Conservation (phyloP, 116 monocot genomes). For the Phalaenopsis hybrid region DNA sequence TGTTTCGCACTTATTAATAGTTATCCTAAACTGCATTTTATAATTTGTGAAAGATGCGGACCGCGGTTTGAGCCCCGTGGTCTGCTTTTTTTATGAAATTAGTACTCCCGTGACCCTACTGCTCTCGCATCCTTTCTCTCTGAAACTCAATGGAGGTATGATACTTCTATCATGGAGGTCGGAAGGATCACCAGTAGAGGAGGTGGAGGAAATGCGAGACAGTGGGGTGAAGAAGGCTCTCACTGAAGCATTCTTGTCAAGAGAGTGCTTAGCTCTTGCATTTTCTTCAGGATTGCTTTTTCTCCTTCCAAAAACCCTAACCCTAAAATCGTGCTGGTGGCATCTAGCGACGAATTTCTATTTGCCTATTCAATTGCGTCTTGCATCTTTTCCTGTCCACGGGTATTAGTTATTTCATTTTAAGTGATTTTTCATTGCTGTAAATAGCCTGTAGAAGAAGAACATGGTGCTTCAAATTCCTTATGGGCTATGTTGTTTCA, state of each 20-base stretch:
- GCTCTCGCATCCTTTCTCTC: too few relatives aligned
- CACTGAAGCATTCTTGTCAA: slow-evolving; percentile 42
- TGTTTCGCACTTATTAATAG: too few relatives aligned
- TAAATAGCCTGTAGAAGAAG: too few relatives aligned
- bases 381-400: slow-evolving; percentile 32
- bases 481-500: too few relatives aligned
- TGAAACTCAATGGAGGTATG: neutral
- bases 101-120: too few relatives aligned
- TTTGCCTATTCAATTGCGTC: slow-evolving; percentile 53
- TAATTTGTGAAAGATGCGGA: too few relatives aligned
- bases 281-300: slow-evolving; percentile 66
- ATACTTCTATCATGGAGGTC: neutral
- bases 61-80: too few relatives aligned
- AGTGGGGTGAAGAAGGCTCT: slow-evolving; percentile 83
- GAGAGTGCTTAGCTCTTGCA: slow-evolving; percentile 47
- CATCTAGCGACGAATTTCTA: slow-evolving; percentile 81
- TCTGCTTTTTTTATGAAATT: too few relatives aligned
- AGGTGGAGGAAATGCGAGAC: slow-evolving; percentile 38
- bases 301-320: slow-evolving; percentile 26
- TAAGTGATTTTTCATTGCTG: neutral
- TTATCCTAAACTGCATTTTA: too few relatives aligned
- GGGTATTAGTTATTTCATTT: slow-evolving; percentile 6
- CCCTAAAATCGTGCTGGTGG: slow-evolving; percentile 56
- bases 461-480: too few relatives aligned
- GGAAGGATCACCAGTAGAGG: neutral